A percentile compares a stretch with the other conserved stretches of the same genome.
phyloP scores from a whole-genome alignment of 768 basidiomycete genomes.

The Podaxis pistillaris region DNA sequence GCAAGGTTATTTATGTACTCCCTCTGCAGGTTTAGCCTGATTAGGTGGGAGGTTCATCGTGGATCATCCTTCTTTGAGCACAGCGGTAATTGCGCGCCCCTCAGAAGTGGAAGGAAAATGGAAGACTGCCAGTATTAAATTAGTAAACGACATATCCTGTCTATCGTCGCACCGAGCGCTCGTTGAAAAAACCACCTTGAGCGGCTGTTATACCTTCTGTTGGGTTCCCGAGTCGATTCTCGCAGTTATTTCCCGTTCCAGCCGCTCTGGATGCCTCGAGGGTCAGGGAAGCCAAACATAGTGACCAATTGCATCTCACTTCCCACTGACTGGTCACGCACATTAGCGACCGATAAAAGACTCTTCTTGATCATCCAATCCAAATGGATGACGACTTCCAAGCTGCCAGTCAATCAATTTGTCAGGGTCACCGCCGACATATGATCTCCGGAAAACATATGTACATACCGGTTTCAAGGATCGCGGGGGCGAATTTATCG shows the following conservation, averaged over 20 bases:
- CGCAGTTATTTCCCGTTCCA: not conserved
- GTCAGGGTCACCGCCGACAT: not conserved
- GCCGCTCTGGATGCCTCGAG: not conserved
- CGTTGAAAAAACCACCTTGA: not conserved
- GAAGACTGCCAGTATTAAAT: not conserved
- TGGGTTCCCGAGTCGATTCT: not conserved
- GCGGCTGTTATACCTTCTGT: no score
- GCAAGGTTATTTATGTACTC: slow-evolving; percentile 4
- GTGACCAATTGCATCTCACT: not conserved
- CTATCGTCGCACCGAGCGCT: not conserved
- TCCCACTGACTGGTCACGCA: not conserved
- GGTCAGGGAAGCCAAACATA: not conserved
- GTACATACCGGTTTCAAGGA: not conserved
- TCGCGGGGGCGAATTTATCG: not conserved
- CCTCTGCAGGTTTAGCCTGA: slow-evolving; percentile 1
- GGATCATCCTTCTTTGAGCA: not conserved
- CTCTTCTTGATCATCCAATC: not conserved
- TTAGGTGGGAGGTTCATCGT: not conserved
- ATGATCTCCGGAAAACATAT: slow-evolving; percentile 2
- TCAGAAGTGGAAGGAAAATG: not conserved
- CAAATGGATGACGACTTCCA: slow-evolving; percentile 1
- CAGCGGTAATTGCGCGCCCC: slow-evolving; percentile 8
- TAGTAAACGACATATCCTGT: slow-evolving; percentile 12
- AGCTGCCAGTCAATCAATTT: not conserved
- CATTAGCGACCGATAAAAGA: not conserved